A percentile compares a stretch with the other conserved stretches of the same genome.
These are phyloP conservation scores for Fomitopsis schrenkii DNA, from an alignment of 1,284 basidiomycete species.

Conservation along the genomic window DNA sequence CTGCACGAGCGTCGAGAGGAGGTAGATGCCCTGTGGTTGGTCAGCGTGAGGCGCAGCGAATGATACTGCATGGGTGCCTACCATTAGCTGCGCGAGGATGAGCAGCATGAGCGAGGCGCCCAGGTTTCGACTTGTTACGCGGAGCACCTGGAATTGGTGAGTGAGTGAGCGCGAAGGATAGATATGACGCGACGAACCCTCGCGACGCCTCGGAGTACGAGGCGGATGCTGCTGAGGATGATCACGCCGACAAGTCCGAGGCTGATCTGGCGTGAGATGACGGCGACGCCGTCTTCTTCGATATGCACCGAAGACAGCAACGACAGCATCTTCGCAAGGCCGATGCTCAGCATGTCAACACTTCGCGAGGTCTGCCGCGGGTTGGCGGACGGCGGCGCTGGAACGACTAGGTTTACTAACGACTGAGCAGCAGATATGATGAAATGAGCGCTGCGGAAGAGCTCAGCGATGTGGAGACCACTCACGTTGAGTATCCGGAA, in stretches of 20 bases:
- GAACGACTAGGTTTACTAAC: constrained; percentile 50
- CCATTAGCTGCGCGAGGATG: constrained; percentile 75
- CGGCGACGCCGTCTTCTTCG: constrained; percentile 37
- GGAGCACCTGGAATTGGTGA: constrained; percentile 40
- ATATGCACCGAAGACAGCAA: constrained; percentile 38
- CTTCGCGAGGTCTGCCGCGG: constrained; percentile 37
- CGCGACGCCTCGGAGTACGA: constrained; percentile 62
- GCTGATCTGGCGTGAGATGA: constrained; percentile 63
- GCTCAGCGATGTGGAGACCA: constrained; percentile 11
- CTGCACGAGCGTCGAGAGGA: constrained; percentile 74
- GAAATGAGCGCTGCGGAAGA: background rate
- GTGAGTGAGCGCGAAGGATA: background rate
- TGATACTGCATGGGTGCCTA: constrained; percentile 26
- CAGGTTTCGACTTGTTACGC: constrained; percentile 61
- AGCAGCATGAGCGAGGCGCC: constrained; percentile 71
- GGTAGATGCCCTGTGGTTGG: constrained; percentile 60
- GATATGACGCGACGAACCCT: constrained; percentile 37
- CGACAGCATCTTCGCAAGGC: constrained; percentile 49
- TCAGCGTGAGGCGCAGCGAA: background rate
- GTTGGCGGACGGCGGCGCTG: constrained; percentile 31
- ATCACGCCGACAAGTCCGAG: constrained; percentile 68
- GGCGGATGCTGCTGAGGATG: constrained; percentile 64
- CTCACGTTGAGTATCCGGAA: constrained; percentile 61
- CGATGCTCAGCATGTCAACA: constrained; percentile 57
- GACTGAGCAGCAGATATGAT: constrained; percentile 36